These are phyloP conservation scores for Dothideomycetidae sp. DNA, from an alignment of 2,329 filamentous ascomycete species.

Conservation along the genomic window DNA sequence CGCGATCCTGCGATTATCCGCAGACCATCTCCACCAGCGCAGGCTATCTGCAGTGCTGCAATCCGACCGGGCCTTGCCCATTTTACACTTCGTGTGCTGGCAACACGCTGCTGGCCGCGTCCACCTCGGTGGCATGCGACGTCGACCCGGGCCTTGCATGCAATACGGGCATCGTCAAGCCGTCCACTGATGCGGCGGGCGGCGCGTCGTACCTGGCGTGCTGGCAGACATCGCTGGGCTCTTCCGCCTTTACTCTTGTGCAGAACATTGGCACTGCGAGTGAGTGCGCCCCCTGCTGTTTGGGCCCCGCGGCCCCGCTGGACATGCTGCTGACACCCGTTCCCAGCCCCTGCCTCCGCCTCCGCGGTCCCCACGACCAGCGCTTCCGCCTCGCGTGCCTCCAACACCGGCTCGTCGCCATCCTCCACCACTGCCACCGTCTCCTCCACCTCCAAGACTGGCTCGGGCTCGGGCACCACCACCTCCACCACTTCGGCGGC, in stretches of 20 bases:
- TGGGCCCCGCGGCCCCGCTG: too few species aligned
- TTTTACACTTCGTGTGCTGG: background rate
- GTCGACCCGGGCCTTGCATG: background rate
- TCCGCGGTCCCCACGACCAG: too few species aligned
- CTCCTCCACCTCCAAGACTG: too few species aligned
- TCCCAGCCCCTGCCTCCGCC: too few species aligned
- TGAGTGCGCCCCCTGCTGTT: background rate
- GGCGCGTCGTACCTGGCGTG: background rate
- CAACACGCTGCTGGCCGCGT: background rate
- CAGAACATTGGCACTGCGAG: background rate
- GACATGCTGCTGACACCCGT: too few species aligned
- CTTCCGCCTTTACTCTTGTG: background rate
- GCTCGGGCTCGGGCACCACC: too few species aligned
- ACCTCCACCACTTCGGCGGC: too few species aligned
- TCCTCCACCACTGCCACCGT: too few species aligned
- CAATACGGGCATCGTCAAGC: background rate
- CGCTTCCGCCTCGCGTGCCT: too few species aligned
- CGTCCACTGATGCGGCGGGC: background rate
- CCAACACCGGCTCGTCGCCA: too few species aligned
- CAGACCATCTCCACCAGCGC: background rate
- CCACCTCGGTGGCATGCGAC: background rate
- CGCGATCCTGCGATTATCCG: background rate
- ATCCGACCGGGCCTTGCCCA: background rate
- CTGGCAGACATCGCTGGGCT: background rate
- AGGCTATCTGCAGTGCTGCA: background rate